A percentile compares a stretch with the other conserved stretches of the same genome.
These are phyloP conservation scores for Acanthamoeba lenticulata DNA, from an alignment of 208 protist species.

Conservation along the genomic window DNA sequence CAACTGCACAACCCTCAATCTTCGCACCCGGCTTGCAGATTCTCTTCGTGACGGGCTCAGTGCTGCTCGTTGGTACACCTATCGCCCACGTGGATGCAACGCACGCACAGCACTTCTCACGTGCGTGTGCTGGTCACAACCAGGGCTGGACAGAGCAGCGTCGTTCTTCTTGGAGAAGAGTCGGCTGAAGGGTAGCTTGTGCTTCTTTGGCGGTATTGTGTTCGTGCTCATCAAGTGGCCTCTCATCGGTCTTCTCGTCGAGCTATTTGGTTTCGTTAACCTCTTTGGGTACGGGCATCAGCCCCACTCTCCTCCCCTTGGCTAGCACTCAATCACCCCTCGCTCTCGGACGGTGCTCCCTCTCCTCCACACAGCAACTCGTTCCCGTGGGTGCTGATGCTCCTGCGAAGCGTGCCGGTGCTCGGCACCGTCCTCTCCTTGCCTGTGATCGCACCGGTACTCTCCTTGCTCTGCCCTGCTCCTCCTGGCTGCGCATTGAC, in stretches of 20 bases:
- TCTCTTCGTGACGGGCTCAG: slow-evolving; percentile 82
- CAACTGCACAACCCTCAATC: neutral
- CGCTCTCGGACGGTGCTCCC: neutral
- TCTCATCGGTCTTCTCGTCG: slow-evolving; percentile 83
- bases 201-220: slow-evolving; percentile 83
- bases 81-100: neutral
- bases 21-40: slow-evolving; percentile 65
- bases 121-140: neutral
- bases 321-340: neutral
- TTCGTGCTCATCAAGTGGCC: slow-evolving; percentile 81
- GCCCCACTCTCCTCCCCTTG: too few relatives aligned
- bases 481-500: too few relatives aligned
- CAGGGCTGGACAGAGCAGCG: neutral
- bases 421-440: slow-evolving; percentile 77
- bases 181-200: slow-evolving; percentile 79
- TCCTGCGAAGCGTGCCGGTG: slow-evolving; percentile 77
- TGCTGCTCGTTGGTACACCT: slow-evolving; percentile 78
- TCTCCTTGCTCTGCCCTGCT: neutral
- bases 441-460: slow-evolving; percentile 39
- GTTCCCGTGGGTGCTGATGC: slow-evolving; percentile 80
- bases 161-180: slow-evolving; percentile 83
- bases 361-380: slow-evolving; percentile 74
- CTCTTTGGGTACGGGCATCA: slow-evolving; percentile 83
- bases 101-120: slow-evolving; percentile 22
- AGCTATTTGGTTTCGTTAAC: slow-evolving; percentile 86